Evolutionary conservation across 2,329 filamentous ascomycete genomes (phyloP).

Genomic region (Colletotrichum tabaci): DNA sequence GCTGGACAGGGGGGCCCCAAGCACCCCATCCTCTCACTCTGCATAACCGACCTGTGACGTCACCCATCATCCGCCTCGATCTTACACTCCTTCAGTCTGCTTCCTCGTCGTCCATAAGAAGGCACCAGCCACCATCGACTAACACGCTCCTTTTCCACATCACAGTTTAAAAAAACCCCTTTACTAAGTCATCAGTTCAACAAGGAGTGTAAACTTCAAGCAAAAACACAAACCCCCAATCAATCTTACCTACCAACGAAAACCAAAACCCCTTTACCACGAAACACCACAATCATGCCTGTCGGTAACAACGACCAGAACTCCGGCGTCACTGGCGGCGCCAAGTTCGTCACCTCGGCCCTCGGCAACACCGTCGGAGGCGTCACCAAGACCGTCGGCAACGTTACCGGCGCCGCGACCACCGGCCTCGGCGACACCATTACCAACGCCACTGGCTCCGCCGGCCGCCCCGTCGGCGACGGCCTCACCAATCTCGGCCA

Average conservation of each 20-base stretch:
- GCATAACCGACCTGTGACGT: slow-evolving; percentile 21
- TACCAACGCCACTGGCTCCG: slow-evolving; percentile 66
- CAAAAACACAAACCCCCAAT: slow-evolving; percentile 1
- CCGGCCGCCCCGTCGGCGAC: slow-evolving; percentile 69
- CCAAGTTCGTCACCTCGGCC: slow-evolving; percentile 57
- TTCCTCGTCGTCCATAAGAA: slow-evolving; percentile 11
- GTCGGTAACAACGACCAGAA: slow-evolving; percentile 45
- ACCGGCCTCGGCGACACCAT: slow-evolving; percentile 71
- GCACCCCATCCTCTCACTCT: background rate
- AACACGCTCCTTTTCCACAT: background rate
- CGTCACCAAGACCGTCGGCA: slow-evolving; percentile 57
- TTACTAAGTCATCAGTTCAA: background rate
- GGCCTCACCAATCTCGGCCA: slow-evolving; percentile 67
- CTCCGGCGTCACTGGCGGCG: slow-evolving; percentile 51
- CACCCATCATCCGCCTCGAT: background rate
- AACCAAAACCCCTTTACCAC: slow-evolving; percentile 7
- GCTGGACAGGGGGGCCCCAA: slow-evolving; percentile 6
- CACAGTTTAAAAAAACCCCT: background rate
- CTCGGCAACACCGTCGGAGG: slow-evolving; percentile 59
- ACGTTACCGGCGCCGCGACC: slow-evolving; percentile 65
- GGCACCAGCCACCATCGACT: background rate
- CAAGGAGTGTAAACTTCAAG: background rate
- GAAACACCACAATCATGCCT: slow-evolving; percentile 45
- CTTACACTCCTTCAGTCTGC: background rate
- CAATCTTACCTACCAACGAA: background rate